Base-by-base conservation (phyloP, 2,329 filamentous ascomycete genomes). In the Aspergillus phoenicis region DNA sequence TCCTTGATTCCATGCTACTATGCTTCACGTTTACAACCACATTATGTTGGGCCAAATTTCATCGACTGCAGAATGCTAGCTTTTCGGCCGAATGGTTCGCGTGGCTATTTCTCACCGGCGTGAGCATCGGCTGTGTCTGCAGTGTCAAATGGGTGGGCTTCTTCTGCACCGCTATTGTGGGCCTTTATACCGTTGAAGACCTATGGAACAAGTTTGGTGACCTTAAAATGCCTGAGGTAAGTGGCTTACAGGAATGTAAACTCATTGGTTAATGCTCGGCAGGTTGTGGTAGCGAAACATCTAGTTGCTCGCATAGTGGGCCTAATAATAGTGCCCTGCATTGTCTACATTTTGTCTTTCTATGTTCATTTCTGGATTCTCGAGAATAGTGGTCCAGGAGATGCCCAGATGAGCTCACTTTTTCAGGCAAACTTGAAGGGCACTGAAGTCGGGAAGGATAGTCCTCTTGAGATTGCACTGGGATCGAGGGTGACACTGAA, bases 391-490 rank as follows among this genome's bases (percentile, higher is more conserved):
- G 95, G 95, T 20, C 95, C 96, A 7, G 95, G 95, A 58, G 95
- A 99, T 81, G 95, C 95, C n/a, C 95, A 99, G 80, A 99, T 99
- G 95, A 97, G 93, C 81, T 99, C 95, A 26, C 87, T 99, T 54
- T 99, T 99, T 85, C 95, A 99, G 77, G 95, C 96, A 52, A 99
- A 99, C 74, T 85, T 99, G 39, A 89, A 87, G 70, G 95, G 95
- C 26, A 98, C 94, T 10, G 91, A 96, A 66, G 94, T 99, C 64
- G 94, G 94, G 73, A 93, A 91, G 77, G 90, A 97, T 76, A 97
- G 93, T 73, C 95, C 96, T 22, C 85, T 99, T 15, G 95, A 99
- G 74, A 84, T 99, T 66, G 94, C 93, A 5, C 83, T 90, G 65
- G 95, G 96, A 26, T 99, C 95, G 38, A 88, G 90, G 61, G 91